Percentiles rank a stretch among this genome's conserved stretches.
phyloP scores from a whole-genome alignment of 345 rosid species.

The Sapria himalayana region DNA sequence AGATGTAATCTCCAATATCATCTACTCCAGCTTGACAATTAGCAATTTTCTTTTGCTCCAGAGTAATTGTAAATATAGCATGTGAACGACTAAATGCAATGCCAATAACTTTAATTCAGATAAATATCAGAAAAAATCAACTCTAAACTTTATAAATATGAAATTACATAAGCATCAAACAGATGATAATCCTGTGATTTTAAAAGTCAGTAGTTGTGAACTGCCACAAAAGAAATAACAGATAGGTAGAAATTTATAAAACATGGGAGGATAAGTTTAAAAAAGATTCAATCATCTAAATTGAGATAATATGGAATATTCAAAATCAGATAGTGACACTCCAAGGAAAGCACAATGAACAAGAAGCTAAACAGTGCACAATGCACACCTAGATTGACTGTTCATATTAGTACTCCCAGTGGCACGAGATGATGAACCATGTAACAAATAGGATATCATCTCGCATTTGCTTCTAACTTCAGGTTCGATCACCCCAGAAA shows the following conservation, averaged over 20 bases:
- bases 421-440: constrained; percentile 76
- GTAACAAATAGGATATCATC: constrained; percentile 50
- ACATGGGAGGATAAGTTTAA: background rate
- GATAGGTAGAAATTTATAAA: background rate
- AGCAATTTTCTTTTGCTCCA: constrained; percentile 75
- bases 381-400: constrained; percentile 69
- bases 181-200: background rate
- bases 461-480: constrained; percentile 80
- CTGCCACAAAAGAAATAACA: background rate
- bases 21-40: constrained; percentile 17
- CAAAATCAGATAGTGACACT: too few relatives aligned
- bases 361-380: background rate
- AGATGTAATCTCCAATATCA: constrained; percentile 51
- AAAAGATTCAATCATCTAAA: too few relatives aligned
- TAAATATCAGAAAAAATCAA: background rate
- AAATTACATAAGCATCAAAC: background rate
- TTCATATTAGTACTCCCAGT: constrained; percentile 97
- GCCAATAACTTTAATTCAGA: background rate
- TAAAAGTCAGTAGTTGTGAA: background rate
- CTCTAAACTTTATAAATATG: background rate
- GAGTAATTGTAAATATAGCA: constrained; percentile 80
- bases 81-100: constrained; percentile 60
- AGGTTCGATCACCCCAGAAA: constrained; percentile 84
- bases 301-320: too few relatives aligned
- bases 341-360: background rate